phyloP scores from a whole-genome alignment of 140 eudicot genomes.

The Flaveria floridana region DNA sequence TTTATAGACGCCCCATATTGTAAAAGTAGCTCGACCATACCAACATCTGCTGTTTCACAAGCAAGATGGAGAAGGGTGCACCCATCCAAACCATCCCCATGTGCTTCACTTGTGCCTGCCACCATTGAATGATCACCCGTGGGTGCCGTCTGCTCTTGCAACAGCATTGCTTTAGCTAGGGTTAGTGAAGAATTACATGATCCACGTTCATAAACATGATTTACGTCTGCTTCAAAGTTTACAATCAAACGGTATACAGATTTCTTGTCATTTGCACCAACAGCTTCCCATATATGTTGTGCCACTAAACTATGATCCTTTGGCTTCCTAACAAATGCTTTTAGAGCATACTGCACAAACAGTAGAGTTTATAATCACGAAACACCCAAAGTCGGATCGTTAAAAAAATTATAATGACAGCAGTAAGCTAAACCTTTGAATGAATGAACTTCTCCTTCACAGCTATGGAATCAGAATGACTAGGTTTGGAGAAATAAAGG shows the following conservation, averaged over 20 bases:
- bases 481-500: constrained; percentile 66
- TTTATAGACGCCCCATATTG: constrained; percentile 82
- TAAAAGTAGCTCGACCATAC: constrained; percentile 92
- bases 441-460: constrained; percentile 92
- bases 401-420: not conserved
- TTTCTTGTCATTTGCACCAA: constrained; percentile 79
- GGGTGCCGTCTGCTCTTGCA: constrained; percentile 59
- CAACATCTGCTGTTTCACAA: constrained; percentile 81
- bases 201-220: constrained; percentile 50
- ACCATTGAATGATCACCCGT: constrained; percentile 7
- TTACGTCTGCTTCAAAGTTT: constrained; percentile 71
- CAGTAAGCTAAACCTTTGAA: constrained; percentile 61
- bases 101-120: constrained; percentile 53
- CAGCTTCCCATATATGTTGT: constrained; percentile 87
- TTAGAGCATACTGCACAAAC: constrained; percentile 70
- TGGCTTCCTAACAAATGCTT: constrained; percentile 66
- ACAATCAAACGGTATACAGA: constrained; percentile 77
- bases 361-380: too few relatives aligned
- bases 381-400: not conserved
- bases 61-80: constrained; percentile 88
- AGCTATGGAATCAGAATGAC: constrained; percentile 73
- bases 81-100: constrained; percentile 46
- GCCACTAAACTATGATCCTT: constrained; percentile 54
- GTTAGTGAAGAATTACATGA: constrained; percentile 57
- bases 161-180: constrained; percentile 82